phyloP scores from a whole-genome alignment of 805 yeast species.

The Blastobotrys chiropterorum region DNA sequence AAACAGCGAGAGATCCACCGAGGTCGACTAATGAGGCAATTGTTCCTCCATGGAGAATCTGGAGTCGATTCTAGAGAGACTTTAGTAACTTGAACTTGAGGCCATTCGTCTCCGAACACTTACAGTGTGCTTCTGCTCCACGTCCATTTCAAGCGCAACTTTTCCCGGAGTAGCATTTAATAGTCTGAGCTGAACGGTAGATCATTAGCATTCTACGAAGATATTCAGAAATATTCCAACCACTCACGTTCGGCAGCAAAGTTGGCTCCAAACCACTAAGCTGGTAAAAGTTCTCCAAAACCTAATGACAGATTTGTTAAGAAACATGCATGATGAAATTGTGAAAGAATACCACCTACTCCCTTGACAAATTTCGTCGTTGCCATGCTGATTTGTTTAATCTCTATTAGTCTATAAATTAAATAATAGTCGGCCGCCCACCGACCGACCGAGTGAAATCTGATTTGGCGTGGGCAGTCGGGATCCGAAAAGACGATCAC shows the following conservation, averaged over 20 bases:
- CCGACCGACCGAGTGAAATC: too few relatives aligned
- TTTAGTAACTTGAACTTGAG: background rate
- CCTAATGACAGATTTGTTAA: too few relatives aligned
- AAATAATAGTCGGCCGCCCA: background rate
- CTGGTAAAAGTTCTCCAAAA: constrained; percentile 26
- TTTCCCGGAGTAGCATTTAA: constrained; percentile 28
- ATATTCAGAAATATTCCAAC: too few relatives aligned
- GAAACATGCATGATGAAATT: too few relatives aligned
- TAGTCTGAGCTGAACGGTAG: constrained; percentile 21
- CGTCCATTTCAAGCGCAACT: constrained; percentile 29
- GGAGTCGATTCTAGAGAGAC: constrained; percentile 31
- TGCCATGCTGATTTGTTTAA: too few relatives aligned
- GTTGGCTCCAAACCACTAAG: constrained; percentile 30
- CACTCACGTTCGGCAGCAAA: constrained; percentile 22
- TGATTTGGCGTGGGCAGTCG: background rate
- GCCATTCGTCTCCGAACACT: constrained; percentile 6
- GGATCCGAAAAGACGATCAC: background rate
- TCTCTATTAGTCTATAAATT: background rate
- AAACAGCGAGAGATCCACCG: constrained; percentile 40
- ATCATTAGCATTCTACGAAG: background rate
- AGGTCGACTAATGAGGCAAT: constrained; percentile 37
- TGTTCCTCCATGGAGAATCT: constrained; percentile 38
- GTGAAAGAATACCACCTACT: background rate
- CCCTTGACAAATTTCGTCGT: background rate
- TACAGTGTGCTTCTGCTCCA: constrained; percentile 33